Base-by-base conservation (phyloP, 2,329 filamentous ascomycete genomes). In the Alternaria novae-zelandiae region DNA sequence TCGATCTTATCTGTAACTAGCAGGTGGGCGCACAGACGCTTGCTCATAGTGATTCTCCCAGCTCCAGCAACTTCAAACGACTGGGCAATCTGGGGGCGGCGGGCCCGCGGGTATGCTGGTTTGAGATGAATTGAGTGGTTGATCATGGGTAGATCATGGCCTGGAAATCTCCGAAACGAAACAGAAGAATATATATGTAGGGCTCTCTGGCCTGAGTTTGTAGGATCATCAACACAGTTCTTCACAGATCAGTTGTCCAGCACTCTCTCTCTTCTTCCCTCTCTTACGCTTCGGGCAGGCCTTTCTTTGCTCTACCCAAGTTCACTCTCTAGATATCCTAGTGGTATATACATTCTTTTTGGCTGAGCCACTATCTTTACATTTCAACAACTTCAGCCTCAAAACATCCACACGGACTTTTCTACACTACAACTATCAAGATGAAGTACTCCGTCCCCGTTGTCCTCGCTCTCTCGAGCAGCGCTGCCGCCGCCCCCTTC, bases 391-490 rank as follows among this genome's bases (percentile, higher is more conserved):
- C 25, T 6, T 30, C 54, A 32, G 23, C 50, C 28, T 10, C 44
- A 41, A 41, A 36, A 17, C 15, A 41, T 41, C 8, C n/a, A 41
- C 36, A 41, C 36, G n/a, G 36, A 41, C 36, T 41, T 41, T n/a
- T 3, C 2, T 1, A 5, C 32, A 41, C 15, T 10, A 41, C 2
- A n/a, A n/a, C n/a, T n/a, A n/a, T 44, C 53, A 44, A 50, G 64
- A 75, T 75, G 73, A 71, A 64, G 61, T 68, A 68, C 30, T 41
- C 64, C 44, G 54, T 75, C 30, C 36, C 36, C n/a, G 50, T 74
- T 12, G 63, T 75, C 45, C 63, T 74, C 47, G 65, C 72, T 44
- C 68, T 75, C 46, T 63, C 68, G 45, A 63, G 73, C 59, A 65
- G 69, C n/a, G 55, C 72, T 28, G 36, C 68, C 6, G 72, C 73